Conservation (phyloP, 2,329 filamentous ascomycete species). For the Tolypocladium tundrense region DNA sequence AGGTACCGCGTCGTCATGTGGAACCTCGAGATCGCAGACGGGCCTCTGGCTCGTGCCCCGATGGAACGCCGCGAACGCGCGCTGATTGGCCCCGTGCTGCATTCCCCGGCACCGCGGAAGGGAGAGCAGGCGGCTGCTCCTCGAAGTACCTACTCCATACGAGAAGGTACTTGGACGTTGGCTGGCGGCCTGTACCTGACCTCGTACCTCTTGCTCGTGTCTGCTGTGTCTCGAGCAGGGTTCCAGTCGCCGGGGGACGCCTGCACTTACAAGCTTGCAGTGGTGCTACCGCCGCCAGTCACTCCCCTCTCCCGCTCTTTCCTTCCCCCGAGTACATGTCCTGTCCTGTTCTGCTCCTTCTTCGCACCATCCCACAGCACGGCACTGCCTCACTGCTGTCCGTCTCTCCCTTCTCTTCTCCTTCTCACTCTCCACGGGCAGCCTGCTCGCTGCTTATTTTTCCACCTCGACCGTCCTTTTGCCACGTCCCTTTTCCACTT, state of each 20-base stretch:
- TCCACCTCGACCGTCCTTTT: background rate
- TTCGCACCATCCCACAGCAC: background rate
- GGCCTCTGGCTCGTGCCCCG: background rate
- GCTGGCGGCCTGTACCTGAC: background rate
- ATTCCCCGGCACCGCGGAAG: background rate
- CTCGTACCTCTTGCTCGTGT: background rate
- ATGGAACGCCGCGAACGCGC: conserved; percentile 1
- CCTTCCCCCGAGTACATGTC: background rate
- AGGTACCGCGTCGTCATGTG: conserved; percentile 1
- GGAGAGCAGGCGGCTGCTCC: background rate
- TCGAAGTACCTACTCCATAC: no score
- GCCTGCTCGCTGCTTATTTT: background rate
- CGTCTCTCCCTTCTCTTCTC: background rate
- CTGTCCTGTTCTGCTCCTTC: background rate
- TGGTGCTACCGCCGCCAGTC: background rate
- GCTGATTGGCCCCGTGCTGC: background rate
- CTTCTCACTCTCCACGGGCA: background rate
- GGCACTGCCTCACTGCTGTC: background rate
- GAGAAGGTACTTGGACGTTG: background rate
- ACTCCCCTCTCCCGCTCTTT: background rate
- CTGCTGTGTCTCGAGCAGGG: background rate
- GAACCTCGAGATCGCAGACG: background rate
- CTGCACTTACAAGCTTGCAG: background rate
- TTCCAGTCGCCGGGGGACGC: background rate
- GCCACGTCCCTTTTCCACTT: background rate